Conservation (phyloP, 345 rosid species). For the Camelina hispida region DNA sequence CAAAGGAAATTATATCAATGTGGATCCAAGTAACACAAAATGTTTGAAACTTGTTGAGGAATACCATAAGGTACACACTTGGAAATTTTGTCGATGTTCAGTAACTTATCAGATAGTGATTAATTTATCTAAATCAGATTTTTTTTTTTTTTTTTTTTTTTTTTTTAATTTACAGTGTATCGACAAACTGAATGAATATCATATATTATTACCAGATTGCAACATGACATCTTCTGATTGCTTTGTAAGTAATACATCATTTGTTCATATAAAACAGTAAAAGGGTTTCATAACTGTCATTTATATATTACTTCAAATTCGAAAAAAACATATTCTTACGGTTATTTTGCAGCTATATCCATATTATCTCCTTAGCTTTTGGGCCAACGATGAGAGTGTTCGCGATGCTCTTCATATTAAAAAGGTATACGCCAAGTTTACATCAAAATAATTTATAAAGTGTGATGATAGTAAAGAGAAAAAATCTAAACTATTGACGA, state of each 20-base stretch:
- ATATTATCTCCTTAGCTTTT: background rate
- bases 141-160: background rate
- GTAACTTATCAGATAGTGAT: background rate
- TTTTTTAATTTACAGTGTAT: conserved; percentile 1
- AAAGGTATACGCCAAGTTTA: conserved; percentile 13
- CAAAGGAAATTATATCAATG: background rate
- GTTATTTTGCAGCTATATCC: conserved; percentile 24
- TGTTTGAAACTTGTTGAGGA: background rate
- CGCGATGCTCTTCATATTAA: conserved; percentile 32
- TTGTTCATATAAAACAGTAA: no score
- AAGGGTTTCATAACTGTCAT: no score
- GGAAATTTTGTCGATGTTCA: background rate
- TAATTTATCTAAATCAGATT: background rate
- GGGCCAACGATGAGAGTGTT: conserved; percentile 33
- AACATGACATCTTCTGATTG: conserved; percentile 19
- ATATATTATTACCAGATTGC: conserved; percentile 26
- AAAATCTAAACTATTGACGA: no score
- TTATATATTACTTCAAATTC: background rate
- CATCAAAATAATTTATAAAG: background rate
- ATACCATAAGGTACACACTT: background rate
- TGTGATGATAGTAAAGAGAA: background rate
- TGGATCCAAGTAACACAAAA: background rate
- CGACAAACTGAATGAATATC: background rate
- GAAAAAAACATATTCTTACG: background rate
- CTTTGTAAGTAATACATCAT: conserved; percentile 21